A percentile compares a stretch with the other conserved stretches of the same genome.
phyloP scores from a whole-genome alignment of 352 stramenopile genomes.

The Pythium biforme region DNA sequence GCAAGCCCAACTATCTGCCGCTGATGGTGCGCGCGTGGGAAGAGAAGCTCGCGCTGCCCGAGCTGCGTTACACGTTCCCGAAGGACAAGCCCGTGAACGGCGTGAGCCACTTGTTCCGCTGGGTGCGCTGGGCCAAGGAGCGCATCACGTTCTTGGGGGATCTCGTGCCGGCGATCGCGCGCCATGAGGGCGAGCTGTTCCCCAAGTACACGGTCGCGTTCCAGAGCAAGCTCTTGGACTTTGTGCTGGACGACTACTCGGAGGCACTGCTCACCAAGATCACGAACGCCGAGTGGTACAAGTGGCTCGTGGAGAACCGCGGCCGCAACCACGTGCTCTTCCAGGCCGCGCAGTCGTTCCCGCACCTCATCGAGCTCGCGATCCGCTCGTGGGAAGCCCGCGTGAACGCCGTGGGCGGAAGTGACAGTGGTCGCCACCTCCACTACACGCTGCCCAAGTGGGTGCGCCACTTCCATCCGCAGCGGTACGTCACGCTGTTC shows the following conservation, averaged over 20 bases:
- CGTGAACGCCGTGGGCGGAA: constrained; percentile 21
- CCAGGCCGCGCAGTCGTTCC: constrained; percentile 59
- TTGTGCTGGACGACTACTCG: constrained; percentile 72
- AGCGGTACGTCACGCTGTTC: constrained; percentile 96
- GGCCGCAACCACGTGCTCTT: constrained; percentile 64
- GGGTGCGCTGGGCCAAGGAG: constrained; percentile 83
- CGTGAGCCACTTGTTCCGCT: constrained; percentile 72
- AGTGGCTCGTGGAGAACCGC: constrained; percentile 67
- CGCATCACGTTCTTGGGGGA: constrained; percentile 61
- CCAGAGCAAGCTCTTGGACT: constrained; percentile 52
- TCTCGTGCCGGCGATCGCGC: constrained; percentile 41
- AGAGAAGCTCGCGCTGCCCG: constrained; percentile 41
- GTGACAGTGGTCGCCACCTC: constrained; percentile 14
- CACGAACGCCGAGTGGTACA: constrained; percentile 71
- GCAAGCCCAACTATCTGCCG: constrained; percentile 57
- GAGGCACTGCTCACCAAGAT: constrained; percentile 47
- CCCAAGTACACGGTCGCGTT: constrained; percentile 69
- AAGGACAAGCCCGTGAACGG: constrained; percentile 52
- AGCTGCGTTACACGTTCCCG: constrained; percentile 68
- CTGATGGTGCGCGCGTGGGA: constrained; percentile 64
- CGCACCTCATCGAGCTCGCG: constrained; percentile 51
- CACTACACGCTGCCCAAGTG: constrained; percentile 67
- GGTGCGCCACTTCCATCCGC: constrained; percentile 81
- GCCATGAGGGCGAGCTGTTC: constrained; percentile 49
- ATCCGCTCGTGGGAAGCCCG: constrained; percentile 72